A percentile compares a stretch with the other conserved stretches of the same genome.
phyloP scores from a whole-genome alignment of 2,329 filamentous ascomycete species.

The Daldinia sp. region DNA sequence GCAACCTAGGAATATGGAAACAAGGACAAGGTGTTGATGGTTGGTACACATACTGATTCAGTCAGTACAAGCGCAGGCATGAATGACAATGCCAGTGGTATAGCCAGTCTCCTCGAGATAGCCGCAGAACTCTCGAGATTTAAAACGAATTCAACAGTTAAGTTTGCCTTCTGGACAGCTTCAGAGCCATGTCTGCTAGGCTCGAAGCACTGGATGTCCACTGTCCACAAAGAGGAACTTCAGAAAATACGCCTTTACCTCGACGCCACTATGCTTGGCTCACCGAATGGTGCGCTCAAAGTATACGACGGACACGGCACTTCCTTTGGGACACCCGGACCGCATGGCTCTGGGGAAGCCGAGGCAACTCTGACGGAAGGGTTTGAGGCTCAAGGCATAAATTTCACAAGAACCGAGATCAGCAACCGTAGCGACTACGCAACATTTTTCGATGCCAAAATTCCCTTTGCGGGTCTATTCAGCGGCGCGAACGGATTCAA shows the following conservation, averaged over 20 bases:
- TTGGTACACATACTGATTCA: constrained; percentile 39
- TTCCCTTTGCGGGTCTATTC: constrained; percentile 35
- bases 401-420: constrained; percentile 16
- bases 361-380: constrained; percentile 9
- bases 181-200: constrained; percentile 32
- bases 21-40: constrained; percentile 32
- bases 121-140: constrained; percentile 30
- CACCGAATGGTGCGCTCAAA: constrained; percentile 35
- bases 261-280: constrained; percentile 38
- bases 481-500: constrained; percentile 38
- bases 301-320: constrained; percentile 25
- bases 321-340: not conserved
- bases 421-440: constrained; percentile 38
- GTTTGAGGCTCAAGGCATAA: constrained; percentile 18
- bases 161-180: constrained; percentile 41
- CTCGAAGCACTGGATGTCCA: constrained; percentile 25
- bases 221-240: constrained; percentile 19
- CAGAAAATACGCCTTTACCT: constrained; percentile 32
- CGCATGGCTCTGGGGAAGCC: constrained; percentile 17
- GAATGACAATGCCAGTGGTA: constrained; percentile 39
- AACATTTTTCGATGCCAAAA: constrained; percentile 19
- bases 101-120: constrained; percentile 36
- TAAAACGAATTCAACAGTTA: constrained; percentile 29
- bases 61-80: constrained; percentile 29
- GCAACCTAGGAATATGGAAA: constrained; percentile 40